Conservation (phyloP, 2,329 filamentous ascomycete genomes). For the Aspergillus texensis region DNA sequence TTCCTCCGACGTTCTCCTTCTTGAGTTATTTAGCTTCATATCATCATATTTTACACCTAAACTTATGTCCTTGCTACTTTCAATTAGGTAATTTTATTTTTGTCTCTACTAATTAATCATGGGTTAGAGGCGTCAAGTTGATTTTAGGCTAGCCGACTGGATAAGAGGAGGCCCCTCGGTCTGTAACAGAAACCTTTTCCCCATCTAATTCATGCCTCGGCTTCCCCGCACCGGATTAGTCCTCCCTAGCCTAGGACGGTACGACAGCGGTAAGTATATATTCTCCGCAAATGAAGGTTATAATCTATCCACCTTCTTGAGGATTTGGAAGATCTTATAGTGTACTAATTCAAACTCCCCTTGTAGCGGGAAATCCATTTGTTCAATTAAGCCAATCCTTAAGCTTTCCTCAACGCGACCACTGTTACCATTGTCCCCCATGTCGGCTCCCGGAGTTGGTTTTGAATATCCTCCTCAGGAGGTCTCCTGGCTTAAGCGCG, state of each 20-base stretch:
- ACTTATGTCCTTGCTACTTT: neutral
- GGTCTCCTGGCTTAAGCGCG: conserved; percentile 85
- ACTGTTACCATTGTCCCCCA: conserved; percentile 21
- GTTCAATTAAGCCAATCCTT: neutral
- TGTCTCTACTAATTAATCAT: conserved; percentile 3
- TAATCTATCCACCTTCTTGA: neutral
- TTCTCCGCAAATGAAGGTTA: neutral
- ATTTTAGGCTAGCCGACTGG: conserved; percentile 9
- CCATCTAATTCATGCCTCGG: conserved; percentile 14
- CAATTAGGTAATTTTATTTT: neutral
- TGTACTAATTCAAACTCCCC: neutral
- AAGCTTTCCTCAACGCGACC: neutral
- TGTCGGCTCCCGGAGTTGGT: conserved; percentile 62
- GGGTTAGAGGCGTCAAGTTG: neutral
- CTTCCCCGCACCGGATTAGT: conserved; percentile 18
- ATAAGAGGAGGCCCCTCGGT: neutral
- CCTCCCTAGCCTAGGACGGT: neutral
- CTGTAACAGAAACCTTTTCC: neutral
- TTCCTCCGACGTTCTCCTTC: conserved; percentile 33
- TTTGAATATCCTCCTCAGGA: conserved; percentile 77
- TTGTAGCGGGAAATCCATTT: neutral
- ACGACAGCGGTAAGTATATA: neutral
- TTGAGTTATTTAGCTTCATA: conserved; percentile 10
- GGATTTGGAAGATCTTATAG: neutral
- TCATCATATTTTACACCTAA: neutral